Conservation (phyloP, 2,329 filamentous ascomycete species). For the Lachnellula hyalina region DNA sequence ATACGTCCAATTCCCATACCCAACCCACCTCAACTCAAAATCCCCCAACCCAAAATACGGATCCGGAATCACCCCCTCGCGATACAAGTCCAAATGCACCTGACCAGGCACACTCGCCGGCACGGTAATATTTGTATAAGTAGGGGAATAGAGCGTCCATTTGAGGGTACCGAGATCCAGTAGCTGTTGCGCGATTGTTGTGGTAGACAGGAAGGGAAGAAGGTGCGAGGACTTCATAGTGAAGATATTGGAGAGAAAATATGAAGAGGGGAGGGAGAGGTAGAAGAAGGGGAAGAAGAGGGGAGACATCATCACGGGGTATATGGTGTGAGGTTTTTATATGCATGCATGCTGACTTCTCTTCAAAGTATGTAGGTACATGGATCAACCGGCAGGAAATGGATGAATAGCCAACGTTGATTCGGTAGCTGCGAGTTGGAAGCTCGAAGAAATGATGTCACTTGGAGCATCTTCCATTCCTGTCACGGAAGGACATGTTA, state of each 20-base stretch:
- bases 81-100: slow-evolving; percentile 52
- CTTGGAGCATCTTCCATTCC: not conserved
- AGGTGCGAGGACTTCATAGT: slow-evolving; percentile 4
- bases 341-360: not conserved
- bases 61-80: slow-evolving; percentile 40
- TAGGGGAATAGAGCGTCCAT: slow-evolving; percentile 13
- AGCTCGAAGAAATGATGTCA: not conserved
- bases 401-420: not conserved
- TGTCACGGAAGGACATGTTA: not conserved
- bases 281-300: not conserved
- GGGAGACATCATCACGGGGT: not conserved
- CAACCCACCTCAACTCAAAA: slow-evolving; percentile 55
- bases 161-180: slow-evolving; percentile 10
- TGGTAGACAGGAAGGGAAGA: not conserved
- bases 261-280: not conserved
- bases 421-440: not conserved
- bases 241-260: not conserved
- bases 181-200: slow-evolving; percentile 5
- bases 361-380: too few species aligned
- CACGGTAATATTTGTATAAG: slow-evolving; percentile 41
- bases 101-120: slow-evolving; percentile 52
- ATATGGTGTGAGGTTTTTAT: not conserved
- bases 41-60: slow-evolving; percentile 50
- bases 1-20: slow-evolving; percentile 57
- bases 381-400: too few species aligned